phyloP scores from a whole-genome alignment of 179 eudicot species.

The Gypsophila paniculata region DNA sequence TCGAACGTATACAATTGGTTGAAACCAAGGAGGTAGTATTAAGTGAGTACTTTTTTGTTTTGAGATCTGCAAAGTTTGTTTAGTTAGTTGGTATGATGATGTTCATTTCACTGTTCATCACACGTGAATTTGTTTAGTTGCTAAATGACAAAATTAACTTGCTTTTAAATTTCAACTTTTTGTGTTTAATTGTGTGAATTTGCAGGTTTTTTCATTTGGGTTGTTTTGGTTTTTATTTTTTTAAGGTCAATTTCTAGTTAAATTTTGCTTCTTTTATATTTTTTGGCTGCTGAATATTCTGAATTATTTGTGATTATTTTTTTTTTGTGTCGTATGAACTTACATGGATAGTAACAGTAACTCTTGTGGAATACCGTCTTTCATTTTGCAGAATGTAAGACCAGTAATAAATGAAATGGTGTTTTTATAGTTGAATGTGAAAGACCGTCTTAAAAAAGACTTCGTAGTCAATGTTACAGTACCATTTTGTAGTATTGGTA shows the following conservation, averaged over 20 bases:
- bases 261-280: slow-evolving; percentile 1
- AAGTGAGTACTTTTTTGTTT: background rate
- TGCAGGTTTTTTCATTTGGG: slow-evolving; percentile 22
- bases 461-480: too few relatives aligned
- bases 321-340: too few relatives aligned
- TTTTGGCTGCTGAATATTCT: background rate
- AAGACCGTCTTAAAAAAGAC: too few relatives aligned
- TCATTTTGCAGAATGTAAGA: too few relatives aligned
- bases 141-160: background rate
- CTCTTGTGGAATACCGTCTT: too few relatives aligned
- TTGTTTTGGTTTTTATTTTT: slow-evolving; percentile 7
- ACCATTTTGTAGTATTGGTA: background rate
- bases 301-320: background rate
- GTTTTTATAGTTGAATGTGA: too few relatives aligned
- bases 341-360: too few relatives aligned
- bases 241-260: slow-evolving; percentile 18
- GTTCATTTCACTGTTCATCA: slow-evolving; percentile 23
- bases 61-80: slow-evolving; percentile 27
- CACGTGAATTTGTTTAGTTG: slow-evolving; percentile 24
- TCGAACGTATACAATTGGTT: too few relatives aligned
- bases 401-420: too few relatives aligned
- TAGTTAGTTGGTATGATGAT: slow-evolving; percentile 16
- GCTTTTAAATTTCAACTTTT: slow-evolving; percentile 8
- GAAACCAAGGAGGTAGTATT: too few relatives aligned
- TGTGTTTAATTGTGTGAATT: slow-evolving; percentile 4